These are phyloP conservation scores for Starmerella floricola DNA, from an alignment of 805 yeast genomes.

Conservation along the genomic window DNA sequence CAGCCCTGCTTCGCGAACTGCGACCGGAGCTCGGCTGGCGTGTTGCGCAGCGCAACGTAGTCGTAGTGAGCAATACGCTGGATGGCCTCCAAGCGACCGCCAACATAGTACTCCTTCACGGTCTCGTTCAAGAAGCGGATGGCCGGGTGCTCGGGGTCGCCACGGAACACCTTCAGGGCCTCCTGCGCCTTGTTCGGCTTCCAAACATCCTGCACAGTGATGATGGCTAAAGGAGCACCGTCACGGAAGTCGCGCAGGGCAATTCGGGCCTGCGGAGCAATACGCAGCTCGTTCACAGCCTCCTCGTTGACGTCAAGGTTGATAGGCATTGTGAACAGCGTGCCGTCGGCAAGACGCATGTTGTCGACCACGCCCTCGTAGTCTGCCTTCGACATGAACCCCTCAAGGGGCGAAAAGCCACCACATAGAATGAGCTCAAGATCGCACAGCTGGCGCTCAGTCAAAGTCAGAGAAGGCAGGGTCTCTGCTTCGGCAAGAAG, in stretches of 20 bases:
- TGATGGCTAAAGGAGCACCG: slow-evolving; percentile 63
- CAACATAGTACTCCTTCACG: slow-evolving; percentile 76
- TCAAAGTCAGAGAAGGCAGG: slow-evolving; percentile 39
- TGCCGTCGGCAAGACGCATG: slow-evolving; percentile 62
- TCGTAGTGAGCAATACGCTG: slow-evolving; percentile 80
- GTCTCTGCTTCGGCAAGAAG: slow-evolving; percentile 47
- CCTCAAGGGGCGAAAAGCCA: slow-evolving; percentile 80
- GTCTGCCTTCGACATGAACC: slow-evolving; percentile 57
- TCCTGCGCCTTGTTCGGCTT: slow-evolving; percentile 68
- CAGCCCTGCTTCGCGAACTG: slow-evolving; percentile 75
- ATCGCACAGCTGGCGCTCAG: slow-evolving; percentile 87
- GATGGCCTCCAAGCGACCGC: slow-evolving; percentile 79
- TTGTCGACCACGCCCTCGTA: slow-evolving; percentile 53
- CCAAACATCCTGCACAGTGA: slow-evolving; percentile 69
- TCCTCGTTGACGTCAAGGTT: slow-evolving; percentile 60
- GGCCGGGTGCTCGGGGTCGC: slow-evolving; percentile 96
- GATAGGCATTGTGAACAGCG: slow-evolving; percentile 86
- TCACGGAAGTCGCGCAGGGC: slow-evolving; percentile 73
- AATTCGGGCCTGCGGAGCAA: slow-evolving; percentile 47
- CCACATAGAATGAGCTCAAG: slow-evolving; percentile 84
- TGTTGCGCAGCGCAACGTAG: slow-evolving; percentile 72
- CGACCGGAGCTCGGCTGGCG: slow-evolving; percentile 79
- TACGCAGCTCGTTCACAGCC: slow-evolving; percentile 34
- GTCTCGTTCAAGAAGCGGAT: slow-evolving; percentile 54
- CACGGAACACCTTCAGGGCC: slow-evolving; percentile 81